These are phyloP conservation scores for Pseudogymnoascus verrucosus DNA, from an alignment of 2,329 filamentous ascomycete species.

Conservation along the genomic window DNA sequence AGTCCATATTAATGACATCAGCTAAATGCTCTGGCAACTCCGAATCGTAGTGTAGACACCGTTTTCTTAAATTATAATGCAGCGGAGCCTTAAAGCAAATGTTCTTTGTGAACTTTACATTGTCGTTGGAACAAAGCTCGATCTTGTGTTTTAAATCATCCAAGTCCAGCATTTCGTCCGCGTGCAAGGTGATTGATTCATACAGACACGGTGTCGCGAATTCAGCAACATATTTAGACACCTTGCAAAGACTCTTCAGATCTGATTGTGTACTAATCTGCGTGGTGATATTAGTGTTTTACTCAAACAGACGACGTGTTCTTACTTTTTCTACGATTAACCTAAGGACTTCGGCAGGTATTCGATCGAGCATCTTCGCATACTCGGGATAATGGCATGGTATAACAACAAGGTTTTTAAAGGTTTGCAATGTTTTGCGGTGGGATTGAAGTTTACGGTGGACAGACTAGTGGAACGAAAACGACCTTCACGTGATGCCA, in stretches of 20 bases:
- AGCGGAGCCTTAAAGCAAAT: background rate
- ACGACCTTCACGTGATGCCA: too few species aligned
- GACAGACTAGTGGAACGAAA: too few species aligned
- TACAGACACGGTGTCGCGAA: background rate
- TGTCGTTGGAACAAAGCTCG: background rate
- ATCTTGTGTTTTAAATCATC: background rate
- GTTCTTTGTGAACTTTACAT: background rate
- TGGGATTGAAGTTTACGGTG: too few species aligned
- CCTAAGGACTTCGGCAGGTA: background rate
- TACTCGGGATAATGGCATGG: too few species aligned
- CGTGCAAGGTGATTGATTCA: background rate
- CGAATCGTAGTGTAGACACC: background rate
- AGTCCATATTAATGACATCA: background rate
- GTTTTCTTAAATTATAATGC: background rate
- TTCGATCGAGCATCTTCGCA: background rate
- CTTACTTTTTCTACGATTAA: background rate
- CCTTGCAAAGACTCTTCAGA: background rate
- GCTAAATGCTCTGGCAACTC: background rate
- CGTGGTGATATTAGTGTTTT: background rate
- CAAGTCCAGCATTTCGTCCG: background rate
- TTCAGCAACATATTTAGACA: conserved; percentile 1
- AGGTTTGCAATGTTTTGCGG: too few species aligned
- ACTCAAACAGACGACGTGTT: background rate
- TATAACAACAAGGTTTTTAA: too few species aligned
- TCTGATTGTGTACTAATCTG: background rate